Evolutionary conservation across 23 red algal genomes (phyloP).

Genomic region (Chondrus crispus): DNA sequence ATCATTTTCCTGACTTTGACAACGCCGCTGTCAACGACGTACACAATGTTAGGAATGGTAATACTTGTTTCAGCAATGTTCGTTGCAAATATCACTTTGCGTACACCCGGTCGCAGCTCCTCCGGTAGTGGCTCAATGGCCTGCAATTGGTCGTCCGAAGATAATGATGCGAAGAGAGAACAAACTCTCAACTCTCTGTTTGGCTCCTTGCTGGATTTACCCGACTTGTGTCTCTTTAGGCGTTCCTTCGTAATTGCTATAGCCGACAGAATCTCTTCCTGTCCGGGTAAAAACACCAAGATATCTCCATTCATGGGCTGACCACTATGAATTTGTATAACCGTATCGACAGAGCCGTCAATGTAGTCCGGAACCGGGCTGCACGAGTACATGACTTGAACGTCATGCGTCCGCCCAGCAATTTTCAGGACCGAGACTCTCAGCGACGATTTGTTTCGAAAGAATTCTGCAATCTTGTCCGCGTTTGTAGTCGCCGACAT

Average conservation of each 20-base stretch:
- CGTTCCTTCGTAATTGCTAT: conserved; percentile 60
- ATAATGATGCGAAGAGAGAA: conserved; percentile 66
- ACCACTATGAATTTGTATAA: conserved; percentile 64
- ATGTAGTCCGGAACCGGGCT: conserved; percentile 75
- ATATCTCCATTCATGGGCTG: conserved; percentile 76
- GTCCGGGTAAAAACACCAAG: conserved; percentile 93
- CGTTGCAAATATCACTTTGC: conserved; percentile 94
- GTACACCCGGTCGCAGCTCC: background rate
- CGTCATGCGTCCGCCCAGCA: conserved; percentile 58
- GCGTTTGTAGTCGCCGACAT: conserved; percentile 90
- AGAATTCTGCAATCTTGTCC: conserved; percentile 57
- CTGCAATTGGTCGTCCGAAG: conserved; percentile 53
- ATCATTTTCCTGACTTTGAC: conserved; percentile 62
- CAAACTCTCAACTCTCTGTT: conserved; percentile 13
- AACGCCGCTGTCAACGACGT: conserved; percentile 88
- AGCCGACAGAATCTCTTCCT: conserved; percentile 91
- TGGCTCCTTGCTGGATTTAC: conserved; percentile 15
- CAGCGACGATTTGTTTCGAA: conserved; percentile 24
- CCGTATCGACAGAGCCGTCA: conserved; percentile 72
- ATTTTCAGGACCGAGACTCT: conserved; percentile 40
- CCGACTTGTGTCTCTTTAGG: background rate
- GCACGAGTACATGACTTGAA: conserved; percentile 71
- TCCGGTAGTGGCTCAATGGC: conserved; percentile 47
- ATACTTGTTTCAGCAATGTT: conserved; percentile 97
- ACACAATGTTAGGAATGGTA: conserved; percentile 88